A percentile compares a stretch with the other conserved stretches of the same genome.
Evolutionary conservation across 129 eudicot species (phyloP).

Genomic region (Tanacetum coccineum): DNA sequence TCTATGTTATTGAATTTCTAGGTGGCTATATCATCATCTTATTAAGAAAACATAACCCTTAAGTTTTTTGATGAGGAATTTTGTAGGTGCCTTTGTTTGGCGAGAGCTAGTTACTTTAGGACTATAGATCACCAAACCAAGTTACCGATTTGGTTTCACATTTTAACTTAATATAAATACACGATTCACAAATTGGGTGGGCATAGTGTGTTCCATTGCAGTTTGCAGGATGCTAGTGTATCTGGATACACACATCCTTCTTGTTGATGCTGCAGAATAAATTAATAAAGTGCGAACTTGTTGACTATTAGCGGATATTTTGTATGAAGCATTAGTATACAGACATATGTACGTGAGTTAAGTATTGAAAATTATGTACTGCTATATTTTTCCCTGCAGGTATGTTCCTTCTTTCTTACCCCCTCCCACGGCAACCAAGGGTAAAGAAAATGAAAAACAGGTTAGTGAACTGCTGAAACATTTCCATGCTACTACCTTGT

Average conservation of each 20-base stretch:
- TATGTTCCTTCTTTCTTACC: conserved; percentile 97
- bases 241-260: background rate
- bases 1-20: background rate
- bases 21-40: background rate
- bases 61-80: background rate
- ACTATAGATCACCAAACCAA: background rate
- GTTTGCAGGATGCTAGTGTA: background rate
- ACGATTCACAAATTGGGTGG: background rate
- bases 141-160: background rate
- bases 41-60: background rate
- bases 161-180: background rate
- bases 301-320: background rate
- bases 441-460: conserved; percentile 79
- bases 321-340: conserved; percentile 11
- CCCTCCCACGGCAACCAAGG: conserved; percentile 92
- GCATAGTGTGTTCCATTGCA: background rate
- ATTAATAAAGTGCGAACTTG: background rate
- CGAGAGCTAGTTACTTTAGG: background rate
- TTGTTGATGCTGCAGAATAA: background rate
- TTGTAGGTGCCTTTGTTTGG: background rate
- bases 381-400: conserved; percentile 47
- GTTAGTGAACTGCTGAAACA: conserved; percentile 33
- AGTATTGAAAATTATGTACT: conserved; percentile 35
- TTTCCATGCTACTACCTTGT: conserved; percentile 14
- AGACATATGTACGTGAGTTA: conserved; percentile 5